These are phyloP conservation scores for Geoglossum cookeanum DNA, from an alignment of 2,329 filamentous ascomycete genomes.

Conservation along the genomic window DNA sequence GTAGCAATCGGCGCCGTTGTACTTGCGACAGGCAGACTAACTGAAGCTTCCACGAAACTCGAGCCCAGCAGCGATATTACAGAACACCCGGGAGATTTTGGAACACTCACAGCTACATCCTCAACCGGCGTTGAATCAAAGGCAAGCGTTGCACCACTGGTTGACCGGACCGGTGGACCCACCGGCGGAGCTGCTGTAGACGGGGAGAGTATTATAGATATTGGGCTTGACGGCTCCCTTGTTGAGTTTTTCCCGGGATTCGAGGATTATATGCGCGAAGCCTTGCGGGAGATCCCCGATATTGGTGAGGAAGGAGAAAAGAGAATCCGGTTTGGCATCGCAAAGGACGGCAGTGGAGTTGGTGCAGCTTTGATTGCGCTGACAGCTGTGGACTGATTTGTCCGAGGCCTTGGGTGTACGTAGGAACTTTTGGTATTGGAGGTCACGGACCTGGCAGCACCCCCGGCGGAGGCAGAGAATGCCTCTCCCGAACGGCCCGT, in stretches of 20 bases:
- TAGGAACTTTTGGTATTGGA: too few species aligned
- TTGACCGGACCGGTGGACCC: constrained; percentile 14
- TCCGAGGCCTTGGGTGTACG: too few species aligned
- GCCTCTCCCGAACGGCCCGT: too few species aligned
- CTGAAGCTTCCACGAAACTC: constrained; percentile 13
- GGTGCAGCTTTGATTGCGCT: constrained; percentile 88
- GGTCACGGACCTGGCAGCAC: too few species aligned
- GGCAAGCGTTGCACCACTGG: constrained; percentile 12
- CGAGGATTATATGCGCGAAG: constrained; percentile 71
- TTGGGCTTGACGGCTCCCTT: constrained; percentile 85
- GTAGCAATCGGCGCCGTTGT: constrained; percentile 75
- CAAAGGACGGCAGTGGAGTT: constrained; percentile 91
- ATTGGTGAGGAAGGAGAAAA: constrained; percentile 65
- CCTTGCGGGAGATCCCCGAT: constrained; percentile 53
- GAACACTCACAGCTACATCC: constrained; percentile 11
- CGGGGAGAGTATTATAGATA: constrained; percentile 57
- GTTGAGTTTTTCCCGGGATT: constrained; percentile 95
- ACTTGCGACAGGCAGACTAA: constrained; percentile 57
- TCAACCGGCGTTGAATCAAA: constrained; percentile 8
- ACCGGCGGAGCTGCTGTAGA: constrained; percentile 11
- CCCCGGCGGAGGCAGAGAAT: too few species aligned
- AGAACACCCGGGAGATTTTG: constrained; percentile 13
- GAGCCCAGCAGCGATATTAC: constrained; percentile 11
- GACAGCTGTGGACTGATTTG: constrained; percentile 38
- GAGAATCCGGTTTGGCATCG: constrained; percentile 82